Percentiles rank a stretch among this genome's conserved stretches.
Evolutionary conservation across 2,329 filamentous ascomycete genomes (phyloP).

Genomic region (Neofusicoccum sp.): DNA sequence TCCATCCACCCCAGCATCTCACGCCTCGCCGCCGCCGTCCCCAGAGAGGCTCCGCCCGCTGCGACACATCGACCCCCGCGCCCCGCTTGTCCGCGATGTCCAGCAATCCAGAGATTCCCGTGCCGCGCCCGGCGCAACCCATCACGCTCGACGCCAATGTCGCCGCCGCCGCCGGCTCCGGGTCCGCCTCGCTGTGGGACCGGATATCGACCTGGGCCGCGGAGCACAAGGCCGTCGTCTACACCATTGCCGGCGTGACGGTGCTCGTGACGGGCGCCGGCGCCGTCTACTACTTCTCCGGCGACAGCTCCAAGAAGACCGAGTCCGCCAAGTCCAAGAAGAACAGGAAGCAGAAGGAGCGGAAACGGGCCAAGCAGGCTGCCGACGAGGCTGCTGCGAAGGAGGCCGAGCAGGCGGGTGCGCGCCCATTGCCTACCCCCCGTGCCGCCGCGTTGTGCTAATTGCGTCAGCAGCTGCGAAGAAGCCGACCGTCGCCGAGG

Average conservation of each 20-base stretch:
- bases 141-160: slow-evolving; percentile 26
- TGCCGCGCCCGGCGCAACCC: slow-evolving; percentile 20
- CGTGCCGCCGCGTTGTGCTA: not conserved
- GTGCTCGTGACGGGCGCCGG: slow-evolving; percentile 88
- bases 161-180: slow-evolving; percentile 41
- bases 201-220: slow-evolving; percentile 87
- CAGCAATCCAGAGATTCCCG: slow-evolving; percentile 35
- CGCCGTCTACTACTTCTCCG: slow-evolving; percentile 82
- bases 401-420: slow-evolving; percentile 30
- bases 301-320: slow-evolving; percentile 50
- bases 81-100: slow-evolving; percentile 36
- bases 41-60: not conserved
- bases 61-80: not conserved
- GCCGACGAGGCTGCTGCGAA: slow-evolving; percentile 50
- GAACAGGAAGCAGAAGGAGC: slow-evolving; percentile 86
- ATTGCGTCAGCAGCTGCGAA: slow-evolving; percentile 30
- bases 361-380: slow-evolving; percentile 80
- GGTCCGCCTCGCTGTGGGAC: slow-evolving; percentile 80
- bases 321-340: slow-evolving; percentile 46
- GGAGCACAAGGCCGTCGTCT: slow-evolving; percentile 92
- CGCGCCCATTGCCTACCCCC: not conserved
- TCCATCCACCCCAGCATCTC: slow-evolving; percentile 13
- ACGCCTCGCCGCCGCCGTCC: not conserved
- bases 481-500: slow-evolving; percentile 37
- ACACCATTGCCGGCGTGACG: slow-evolving; percentile 92